phyloP scores from a whole-genome alignment of 805 yeast species.

The Lachancea waltii region DNA sequence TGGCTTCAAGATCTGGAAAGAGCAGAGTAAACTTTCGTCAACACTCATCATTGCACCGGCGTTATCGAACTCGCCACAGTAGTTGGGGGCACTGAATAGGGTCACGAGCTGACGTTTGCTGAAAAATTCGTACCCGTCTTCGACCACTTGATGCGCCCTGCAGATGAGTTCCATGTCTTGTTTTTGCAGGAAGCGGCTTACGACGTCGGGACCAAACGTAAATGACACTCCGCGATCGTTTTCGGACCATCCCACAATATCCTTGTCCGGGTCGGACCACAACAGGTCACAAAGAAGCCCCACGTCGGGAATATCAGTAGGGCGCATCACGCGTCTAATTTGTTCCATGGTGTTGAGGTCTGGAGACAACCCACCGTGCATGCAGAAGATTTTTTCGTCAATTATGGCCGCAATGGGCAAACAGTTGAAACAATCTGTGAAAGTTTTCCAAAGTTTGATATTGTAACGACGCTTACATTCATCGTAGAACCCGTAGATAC shows the following conservation, averaged over 20 bases:
- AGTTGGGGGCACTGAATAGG: slow-evolving; percentile 92
- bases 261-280: slow-evolving; percentile 99
- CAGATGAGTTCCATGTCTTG: slow-evolving; percentile 98
- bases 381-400: slow-evolving; percentile 95
- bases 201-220: slow-evolving; percentile 99
- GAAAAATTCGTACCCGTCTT: slow-evolving; percentile 97
- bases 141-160: slow-evolving; percentile 98
- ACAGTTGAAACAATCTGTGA: slow-evolving; percentile 97
- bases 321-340: slow-evolving; percentile 97
- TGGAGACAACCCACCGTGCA: slow-evolving; percentile 98
- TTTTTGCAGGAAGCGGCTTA: slow-evolving; percentile 88
- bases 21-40: slow-evolving; percentile 91
- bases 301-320: slow-evolving; percentile 97
- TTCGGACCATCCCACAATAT: slow-evolving; percentile 97
- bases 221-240: slow-evolving; percentile 98
- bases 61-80: slow-evolving; percentile 97
- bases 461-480: slow-evolving; percentile 98
- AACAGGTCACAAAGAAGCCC: slow-evolving; percentile 92
- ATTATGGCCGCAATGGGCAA: slow-evolving; percentile 97
- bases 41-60: slow-evolving; percentile 99
- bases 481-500: slow-evolving; percentile 97
- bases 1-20: slow-evolving; percentile 94
- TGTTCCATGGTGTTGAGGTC: slow-evolving; percentile 98
- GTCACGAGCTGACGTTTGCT: slow-evolving; percentile 94
- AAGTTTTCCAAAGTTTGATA: slow-evolving; percentile 97